Conservation (phyloP, 2,329 filamentous ascomycete species). For the Colletotrichum falcatum region DNA sequence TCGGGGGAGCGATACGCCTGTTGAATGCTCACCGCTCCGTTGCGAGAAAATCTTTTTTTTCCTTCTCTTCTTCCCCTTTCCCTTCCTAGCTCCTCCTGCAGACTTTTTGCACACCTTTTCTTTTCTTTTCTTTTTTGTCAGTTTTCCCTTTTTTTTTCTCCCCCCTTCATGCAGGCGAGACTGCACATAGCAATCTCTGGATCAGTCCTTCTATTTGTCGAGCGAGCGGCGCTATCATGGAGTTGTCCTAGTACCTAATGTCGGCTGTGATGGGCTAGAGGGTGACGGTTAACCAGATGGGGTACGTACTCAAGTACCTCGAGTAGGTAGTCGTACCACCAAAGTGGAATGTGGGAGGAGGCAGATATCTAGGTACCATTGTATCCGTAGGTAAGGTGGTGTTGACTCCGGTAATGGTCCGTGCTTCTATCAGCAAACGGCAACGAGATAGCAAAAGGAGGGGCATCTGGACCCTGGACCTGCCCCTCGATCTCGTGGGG, state of each 20-base stretch:
- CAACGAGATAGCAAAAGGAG: constrained; percentile 23
- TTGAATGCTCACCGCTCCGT: constrained; percentile 42
- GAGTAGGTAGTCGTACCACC: too few species aligned
- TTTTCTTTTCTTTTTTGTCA: constrained; percentile 1
- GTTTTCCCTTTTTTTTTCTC: neutral
- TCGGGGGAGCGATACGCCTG: constrained; percentile 37
- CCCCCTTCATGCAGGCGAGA: constrained; percentile 33
- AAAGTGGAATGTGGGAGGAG: too few species aligned
- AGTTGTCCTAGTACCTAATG: constrained; percentile 7
- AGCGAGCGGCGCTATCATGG: constrained; percentile 18
- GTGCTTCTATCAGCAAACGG: constrained; percentile 33
- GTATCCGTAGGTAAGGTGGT: too few species aligned
- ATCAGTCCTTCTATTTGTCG: constrained; percentile 24
- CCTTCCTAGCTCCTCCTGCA: constrained; percentile 14
- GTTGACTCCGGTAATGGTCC: constrained; percentile 5
- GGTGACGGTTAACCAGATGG: neutral
- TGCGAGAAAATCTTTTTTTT: constrained; percentile 26
- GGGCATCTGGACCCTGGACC: constrained; percentile 37
- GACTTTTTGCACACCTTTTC: constrained; percentile 23
- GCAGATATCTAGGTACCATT: too few species aligned
- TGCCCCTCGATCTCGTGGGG: constrained; percentile 42
- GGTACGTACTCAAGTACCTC: neutral
- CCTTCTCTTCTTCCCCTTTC: neutral
- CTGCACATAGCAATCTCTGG: constrained; percentile 24
- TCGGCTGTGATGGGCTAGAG: constrained; percentile 5